These are phyloP conservation scores for Datisca glomerata DNA, from an alignment of 306 rosid species.

Conservation along the genomic window DNA sequence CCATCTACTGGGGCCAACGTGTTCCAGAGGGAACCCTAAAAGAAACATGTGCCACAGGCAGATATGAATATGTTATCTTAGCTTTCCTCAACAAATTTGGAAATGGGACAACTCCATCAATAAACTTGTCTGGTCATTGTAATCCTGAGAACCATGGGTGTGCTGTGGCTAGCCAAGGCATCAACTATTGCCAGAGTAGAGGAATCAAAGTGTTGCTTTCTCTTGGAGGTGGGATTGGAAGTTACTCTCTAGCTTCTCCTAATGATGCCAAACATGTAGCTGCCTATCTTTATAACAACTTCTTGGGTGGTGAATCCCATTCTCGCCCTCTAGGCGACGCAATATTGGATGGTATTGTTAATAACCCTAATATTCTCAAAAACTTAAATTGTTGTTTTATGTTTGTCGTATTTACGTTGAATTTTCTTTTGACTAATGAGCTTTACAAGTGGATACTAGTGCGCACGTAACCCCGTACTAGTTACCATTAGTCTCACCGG, in stretches of 20 bases:
- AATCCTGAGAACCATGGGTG: slow-evolving; percentile 19
- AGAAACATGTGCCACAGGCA: slow-evolving; percentile 38
- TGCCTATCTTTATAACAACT: slow-evolving; percentile 39
- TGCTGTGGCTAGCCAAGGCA: slow-evolving; percentile 15
- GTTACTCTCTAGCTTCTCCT: slow-evolving; percentile 37
- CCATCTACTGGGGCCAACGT: slow-evolving; percentile 56
- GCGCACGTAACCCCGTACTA: too few relatives aligned
- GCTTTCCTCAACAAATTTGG: slow-evolving; percentile 43
- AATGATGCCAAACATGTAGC: slow-evolving; percentile 29
- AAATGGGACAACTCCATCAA: slow-evolving; percentile 19
- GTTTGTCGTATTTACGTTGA: too few relatives aligned
- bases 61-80: slow-evolving; percentile 53
- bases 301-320: slow-evolving; percentile 32
- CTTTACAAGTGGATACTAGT: too few relatives aligned
- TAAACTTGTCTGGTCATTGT: slow-evolving; percentile 40
- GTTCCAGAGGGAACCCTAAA: slow-evolving; percentile 29
- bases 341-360: slow-evolving; percentile 35
- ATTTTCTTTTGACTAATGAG: too few relatives aligned
- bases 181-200: slow-evolving; percentile 27
- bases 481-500: too few relatives aligned
- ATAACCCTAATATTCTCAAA: too few relatives aligned
- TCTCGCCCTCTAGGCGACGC: slow-evolving; percentile 48
- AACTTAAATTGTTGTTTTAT: too few relatives aligned
- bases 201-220: slow-evolving; percentile 50
- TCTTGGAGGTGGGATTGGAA: slow-evolving; percentile 29